Conservation (phyloP, 1,284 basidiomycete genomes). For the Ustilago vetiveriae region DNA sequence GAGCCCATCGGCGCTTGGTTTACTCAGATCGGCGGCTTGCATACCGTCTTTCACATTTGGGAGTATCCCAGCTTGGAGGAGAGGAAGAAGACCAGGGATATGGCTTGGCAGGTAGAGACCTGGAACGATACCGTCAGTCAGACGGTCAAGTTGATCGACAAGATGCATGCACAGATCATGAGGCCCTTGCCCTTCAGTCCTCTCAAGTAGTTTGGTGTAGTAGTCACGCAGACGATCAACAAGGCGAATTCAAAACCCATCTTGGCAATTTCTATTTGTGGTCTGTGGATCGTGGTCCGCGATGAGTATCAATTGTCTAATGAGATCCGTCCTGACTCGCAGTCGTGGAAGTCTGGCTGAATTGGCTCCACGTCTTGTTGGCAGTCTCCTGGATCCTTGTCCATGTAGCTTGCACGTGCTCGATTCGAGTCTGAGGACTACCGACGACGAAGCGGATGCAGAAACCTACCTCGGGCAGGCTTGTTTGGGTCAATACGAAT, state of each 20-base stretch:
- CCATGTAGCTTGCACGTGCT: conserved; percentile 52
- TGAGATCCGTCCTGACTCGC: too few species aligned
- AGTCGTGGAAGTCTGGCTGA: neutral
- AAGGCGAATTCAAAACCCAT: neutral
- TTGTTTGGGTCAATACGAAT: conserved; percentile 61
- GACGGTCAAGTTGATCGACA: conserved; percentile 64
- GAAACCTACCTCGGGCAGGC: conserved; percentile 57
- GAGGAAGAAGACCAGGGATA: conserved; percentile 62
- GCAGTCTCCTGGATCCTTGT: conserved; percentile 30
- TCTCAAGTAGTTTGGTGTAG: conserved; percentile 23
- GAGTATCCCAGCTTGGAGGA: conserved; percentile 62
- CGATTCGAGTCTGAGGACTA: conserved; percentile 35
- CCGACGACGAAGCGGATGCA: conserved; percentile 60
- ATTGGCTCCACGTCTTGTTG: conserved; percentile 15
- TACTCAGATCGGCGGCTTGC: conserved; percentile 62
- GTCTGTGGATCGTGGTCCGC: too few species aligned
- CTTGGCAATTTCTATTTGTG: neutral
- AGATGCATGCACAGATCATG: conserved; percentile 66
- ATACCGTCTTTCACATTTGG: conserved; percentile 66
- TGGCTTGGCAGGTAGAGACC: conserved; percentile 65
- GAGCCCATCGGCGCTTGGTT: conserved; percentile 66
- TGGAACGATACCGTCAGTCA: conserved; percentile 65
- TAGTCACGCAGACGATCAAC: too few species aligned
- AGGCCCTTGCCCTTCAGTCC: conserved; percentile 52
- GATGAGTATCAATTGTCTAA: too few species aligned